Percentiles rank a stretch among this genome's conserved stretches.
phyloP scores from a whole-genome alignment of 805 yeast species.

The Zygosaccharomyces kombuchaensis region DNA sequence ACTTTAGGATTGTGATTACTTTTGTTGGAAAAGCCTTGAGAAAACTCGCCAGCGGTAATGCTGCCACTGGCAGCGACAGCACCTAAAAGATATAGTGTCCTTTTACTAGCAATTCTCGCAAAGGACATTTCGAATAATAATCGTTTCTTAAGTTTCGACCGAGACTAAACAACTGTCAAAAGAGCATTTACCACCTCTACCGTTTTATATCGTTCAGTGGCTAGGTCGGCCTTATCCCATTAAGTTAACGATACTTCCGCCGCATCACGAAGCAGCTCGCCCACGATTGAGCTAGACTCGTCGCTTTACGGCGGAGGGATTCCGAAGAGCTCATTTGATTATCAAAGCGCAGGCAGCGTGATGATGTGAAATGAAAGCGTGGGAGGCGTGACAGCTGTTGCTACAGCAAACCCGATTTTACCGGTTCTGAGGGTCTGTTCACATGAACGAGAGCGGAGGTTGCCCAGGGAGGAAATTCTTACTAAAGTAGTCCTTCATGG shows the following conservation, averaged over 20 bases:
- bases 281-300: not conserved
- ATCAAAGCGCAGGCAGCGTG: not conserved
- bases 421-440: not conserved
- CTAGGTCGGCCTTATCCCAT: not conserved
- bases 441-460: not conserved
- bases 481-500: not conserved
- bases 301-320: not conserved
- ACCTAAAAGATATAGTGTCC: constrained; percentile 22
- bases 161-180: not conserved
- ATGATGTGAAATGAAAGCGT: too few relatives aligned
- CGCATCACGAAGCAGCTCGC: not conserved
- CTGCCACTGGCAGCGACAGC: constrained; percentile 33
- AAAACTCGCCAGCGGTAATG: constrained; percentile 18
- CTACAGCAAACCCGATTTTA: not conserved
- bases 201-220: not conserved
- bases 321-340: not conserved
- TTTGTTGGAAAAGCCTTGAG: constrained; percentile 11
- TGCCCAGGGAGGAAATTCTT: not conserved
- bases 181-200: too few relatives aligned
- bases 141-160: not conserved
- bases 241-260: not conserved
- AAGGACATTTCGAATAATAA: constrained; percentile 8
- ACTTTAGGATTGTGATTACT: constrained; percentile 19
- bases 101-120: constrained; percentile 22
- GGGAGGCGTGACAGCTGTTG: not conserved